phyloP scores from a whole-genome alignment of 306 rosid genomes.

The Fragaria vesca region DNA sequence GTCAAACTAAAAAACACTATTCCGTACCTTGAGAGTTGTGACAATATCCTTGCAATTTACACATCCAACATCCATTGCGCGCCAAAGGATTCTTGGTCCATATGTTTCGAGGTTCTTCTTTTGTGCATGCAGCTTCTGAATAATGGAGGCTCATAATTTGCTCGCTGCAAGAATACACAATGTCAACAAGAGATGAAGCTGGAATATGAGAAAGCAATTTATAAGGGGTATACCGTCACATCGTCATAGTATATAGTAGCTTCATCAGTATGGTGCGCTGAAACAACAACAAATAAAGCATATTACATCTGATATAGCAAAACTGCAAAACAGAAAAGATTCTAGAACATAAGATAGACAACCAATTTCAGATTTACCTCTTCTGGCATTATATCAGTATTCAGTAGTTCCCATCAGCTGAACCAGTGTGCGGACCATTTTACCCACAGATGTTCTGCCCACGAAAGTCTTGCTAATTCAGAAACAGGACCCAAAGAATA shows the following conservation, averaged over 20 bases:
- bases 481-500: neutral
- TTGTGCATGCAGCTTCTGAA: slow-evolving; percentile 52
- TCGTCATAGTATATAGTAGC: slow-evolving; percentile 85
- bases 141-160: slow-evolving; percentile 94
- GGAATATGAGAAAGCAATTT: neutral
- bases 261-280: slow-evolving; percentile 95
- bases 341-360: neutral
- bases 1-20: neutral
- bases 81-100: slow-evolving; percentile 81
- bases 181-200: neutral
- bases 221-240: slow-evolving; percentile 55
- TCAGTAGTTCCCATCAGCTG: slow-evolving; percentile 90
- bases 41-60: slow-evolving; percentile 97
- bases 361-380: slow-evolving; percentile 53
- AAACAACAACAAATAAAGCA: slow-evolving; percentile 24
- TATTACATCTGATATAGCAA: neutral
- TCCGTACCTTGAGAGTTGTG: slow-evolving; percentile 75
- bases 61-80: slow-evolving; percentile 80
- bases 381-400: slow-evolving; percentile 76
- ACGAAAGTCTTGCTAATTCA: slow-evolving; percentile 13
- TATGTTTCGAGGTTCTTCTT: slow-evolving; percentile 30
- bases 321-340: neutral
- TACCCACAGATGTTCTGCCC: slow-evolving; percentile 90
- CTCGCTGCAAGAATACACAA: slow-evolving; percentile 55
- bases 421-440: slow-evolving; percentile 92